Evolutionary conservation across 2,329 filamentous ascomycete genomes (phyloP).

Genomic region (Paracoccidioides brasiliensis): DNA sequence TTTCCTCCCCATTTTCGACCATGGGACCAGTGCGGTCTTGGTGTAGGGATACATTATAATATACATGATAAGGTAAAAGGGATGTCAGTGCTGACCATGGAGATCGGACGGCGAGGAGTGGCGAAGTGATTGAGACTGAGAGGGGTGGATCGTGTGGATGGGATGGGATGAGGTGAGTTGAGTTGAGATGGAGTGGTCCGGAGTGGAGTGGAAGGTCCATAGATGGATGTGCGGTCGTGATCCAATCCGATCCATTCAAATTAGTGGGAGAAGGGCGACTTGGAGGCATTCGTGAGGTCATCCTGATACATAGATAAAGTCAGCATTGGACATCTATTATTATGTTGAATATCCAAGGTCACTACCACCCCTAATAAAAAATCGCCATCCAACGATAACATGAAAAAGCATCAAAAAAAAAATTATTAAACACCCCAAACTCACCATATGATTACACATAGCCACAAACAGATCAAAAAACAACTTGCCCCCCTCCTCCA

Average conservation of each 20-base stretch:
- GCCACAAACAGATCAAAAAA: conserved; percentile 94
- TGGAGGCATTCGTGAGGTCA: conserved; percentile 13
- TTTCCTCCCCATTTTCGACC: no score
- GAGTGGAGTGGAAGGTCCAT: background rate
- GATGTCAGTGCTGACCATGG: no score
- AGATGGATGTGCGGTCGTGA: background rate
- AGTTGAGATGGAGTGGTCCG: background rate
- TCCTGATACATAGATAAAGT: conserved; percentile 11
- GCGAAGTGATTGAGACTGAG: background rate
- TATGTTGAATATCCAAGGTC: no score
- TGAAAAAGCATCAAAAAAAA: background rate
- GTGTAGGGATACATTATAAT: no score
- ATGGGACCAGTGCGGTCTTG: no score
- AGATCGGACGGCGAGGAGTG: background rate
- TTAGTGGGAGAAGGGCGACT: conserved; percentile 14
- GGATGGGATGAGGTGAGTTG: background rate
- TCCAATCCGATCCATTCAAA: background rate
- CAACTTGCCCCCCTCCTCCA: conserved; percentile 73
- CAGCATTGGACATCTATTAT: no score
- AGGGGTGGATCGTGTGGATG: background rate
- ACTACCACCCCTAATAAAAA: no score
- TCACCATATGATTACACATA: conserved; percentile 76
- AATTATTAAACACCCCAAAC: conserved; percentile 20
- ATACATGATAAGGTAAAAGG: no score
- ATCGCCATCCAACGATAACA: no score